phyloP scores from a whole-genome alignment of 129 eudicot genomes.

The Escallonia herrerae region DNA sequence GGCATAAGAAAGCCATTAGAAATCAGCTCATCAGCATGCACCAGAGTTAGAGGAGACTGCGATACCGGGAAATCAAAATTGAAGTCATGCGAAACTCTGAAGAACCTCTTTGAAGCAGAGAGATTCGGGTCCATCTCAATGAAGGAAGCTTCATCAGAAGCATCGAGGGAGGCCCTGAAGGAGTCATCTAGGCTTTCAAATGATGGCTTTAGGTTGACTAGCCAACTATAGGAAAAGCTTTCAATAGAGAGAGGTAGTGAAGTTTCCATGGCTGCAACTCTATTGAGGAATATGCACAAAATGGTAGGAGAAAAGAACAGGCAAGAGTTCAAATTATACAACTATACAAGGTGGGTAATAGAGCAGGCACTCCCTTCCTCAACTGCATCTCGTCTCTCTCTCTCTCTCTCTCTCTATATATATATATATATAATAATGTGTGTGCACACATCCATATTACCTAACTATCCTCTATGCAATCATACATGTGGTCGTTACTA shows the following conservation, averaged over 20 bases:
- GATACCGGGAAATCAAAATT: slow-evolving; percentile 46
- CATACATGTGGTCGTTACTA: slow-evolving; percentile 31
- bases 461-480: slow-evolving; percentile 24
- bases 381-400: not conserved
- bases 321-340: slow-evolving; percentile 7
- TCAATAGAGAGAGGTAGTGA: slow-evolving; percentile 61
- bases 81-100: slow-evolving; percentile 38
- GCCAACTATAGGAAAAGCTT: slow-evolving; percentile 81
- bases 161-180: slow-evolving; percentile 47
- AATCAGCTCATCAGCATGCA: slow-evolving; percentile 61
- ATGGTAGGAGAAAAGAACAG: slow-evolving; percentile 11
- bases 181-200: slow-evolving; percentile 37
- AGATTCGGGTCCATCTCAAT: slow-evolving; percentile 86
- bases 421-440: slow-evolving; percentile 1
- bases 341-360: not conserved
- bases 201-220: slow-evolving; percentile 43
- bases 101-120: slow-evolving; percentile 74
- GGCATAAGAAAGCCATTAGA: slow-evolving; percentile 58
- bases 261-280: slow-evolving; percentile 34
- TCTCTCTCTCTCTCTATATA: too few relatives aligned
- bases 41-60: slow-evolving; percentile 30
- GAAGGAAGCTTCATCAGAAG: slow-evolving; percentile 55
- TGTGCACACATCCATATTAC: not conserved
- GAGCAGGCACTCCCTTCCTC: not conserved
- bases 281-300: not conserved